phyloP scores from a whole-genome alignment of 305 asterid species.

The Solanum hybrid region DNA sequence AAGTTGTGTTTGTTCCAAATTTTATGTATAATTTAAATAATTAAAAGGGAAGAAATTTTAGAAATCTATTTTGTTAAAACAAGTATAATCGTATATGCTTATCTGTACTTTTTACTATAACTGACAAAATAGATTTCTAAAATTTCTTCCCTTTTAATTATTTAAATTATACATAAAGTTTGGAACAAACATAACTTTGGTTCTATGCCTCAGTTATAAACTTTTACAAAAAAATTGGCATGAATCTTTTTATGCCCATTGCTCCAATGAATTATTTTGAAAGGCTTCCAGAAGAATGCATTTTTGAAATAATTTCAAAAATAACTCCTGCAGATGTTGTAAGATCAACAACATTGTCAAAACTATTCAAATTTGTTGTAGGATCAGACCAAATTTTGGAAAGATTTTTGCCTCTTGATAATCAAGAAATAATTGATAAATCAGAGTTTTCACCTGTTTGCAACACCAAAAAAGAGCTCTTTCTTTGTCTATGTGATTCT shows the following conservation, averaged over 20 bases:
- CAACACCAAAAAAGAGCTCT: background rate
- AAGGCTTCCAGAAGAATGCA: background rate
- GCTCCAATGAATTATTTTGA: background rate
- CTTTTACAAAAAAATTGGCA: background rate
- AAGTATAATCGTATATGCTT: background rate
- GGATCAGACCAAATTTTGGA: background rate
- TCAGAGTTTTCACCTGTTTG: background rate
- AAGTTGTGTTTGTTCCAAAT: background rate
- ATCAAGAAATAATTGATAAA: background rate
- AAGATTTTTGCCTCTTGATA: background rate
- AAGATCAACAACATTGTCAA: background rate
- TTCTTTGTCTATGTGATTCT: background rate
- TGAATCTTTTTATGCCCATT: background rate
- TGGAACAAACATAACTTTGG: background rate
- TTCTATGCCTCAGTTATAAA: no score
- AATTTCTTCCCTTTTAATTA: background rate
- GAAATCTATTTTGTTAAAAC: no score
- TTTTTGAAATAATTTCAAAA: no score
- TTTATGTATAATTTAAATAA: no score
- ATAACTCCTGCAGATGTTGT: background rate
- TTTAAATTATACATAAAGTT: no score
- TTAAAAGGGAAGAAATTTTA: no score
- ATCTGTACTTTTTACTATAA: background rate
- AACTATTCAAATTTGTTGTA: background rate
- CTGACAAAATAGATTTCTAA: background rate